A percentile compares a stretch with the other conserved stretches of the same genome.
phyloP scores from a whole-genome alignment of 805 yeast genomes.

The Lachancea thermotolerans region DNA sequence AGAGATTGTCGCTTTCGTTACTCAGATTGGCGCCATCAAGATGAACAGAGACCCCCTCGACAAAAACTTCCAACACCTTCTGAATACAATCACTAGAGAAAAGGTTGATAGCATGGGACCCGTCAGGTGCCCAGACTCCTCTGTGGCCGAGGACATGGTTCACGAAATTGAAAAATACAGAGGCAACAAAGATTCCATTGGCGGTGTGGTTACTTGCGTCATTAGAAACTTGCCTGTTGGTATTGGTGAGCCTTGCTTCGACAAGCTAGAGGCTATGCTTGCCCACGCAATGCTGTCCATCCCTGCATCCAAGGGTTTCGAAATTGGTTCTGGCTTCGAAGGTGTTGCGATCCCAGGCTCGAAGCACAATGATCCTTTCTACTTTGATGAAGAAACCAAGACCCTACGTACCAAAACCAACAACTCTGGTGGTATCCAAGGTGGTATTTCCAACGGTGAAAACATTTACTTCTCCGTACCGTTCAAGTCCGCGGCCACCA shows the following conservation, averaged over 20 bases:
- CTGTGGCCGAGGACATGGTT: constrained; percentile 70
- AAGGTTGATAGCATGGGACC: constrained; percentile 84
- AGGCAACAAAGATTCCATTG: constrained; percentile 86
- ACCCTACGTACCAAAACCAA: constrained; percentile 81
- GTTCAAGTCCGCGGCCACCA: constrained; percentile 97
- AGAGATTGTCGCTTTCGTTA: constrained; percentile 93
- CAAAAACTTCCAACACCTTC: constrained; percentile 55
- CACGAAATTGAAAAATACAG: constrained; percentile 80
- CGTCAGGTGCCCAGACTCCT: constrained; percentile 84
- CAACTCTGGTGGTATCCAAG: constrained; percentile 95
- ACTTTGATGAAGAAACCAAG: constrained; percentile 49
- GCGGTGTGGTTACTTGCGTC: constrained; percentile 97
- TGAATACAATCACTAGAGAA: constrained; percentile 78
- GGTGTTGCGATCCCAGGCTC: constrained; percentile 92
- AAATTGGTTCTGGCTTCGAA: constrained; percentile 91
- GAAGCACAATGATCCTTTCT: constrained; percentile 85
- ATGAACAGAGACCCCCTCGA: constrained; percentile 68
- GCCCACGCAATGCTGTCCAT: constrained; percentile 98
- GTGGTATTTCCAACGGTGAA: constrained; percentile 97
- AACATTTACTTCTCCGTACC: constrained; percentile 91
- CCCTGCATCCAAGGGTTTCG: constrained; percentile 98
- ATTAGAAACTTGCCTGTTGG: constrained; percentile 90
- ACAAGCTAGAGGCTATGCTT: constrained; percentile 86
- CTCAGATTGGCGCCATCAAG: constrained; percentile 78
- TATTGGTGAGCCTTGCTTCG: constrained; percentile 97